These are phyloP conservation scores for Prosopis cineraria DNA, from an alignment of 306 rosid species.

Conservation along the genomic window DNA sequence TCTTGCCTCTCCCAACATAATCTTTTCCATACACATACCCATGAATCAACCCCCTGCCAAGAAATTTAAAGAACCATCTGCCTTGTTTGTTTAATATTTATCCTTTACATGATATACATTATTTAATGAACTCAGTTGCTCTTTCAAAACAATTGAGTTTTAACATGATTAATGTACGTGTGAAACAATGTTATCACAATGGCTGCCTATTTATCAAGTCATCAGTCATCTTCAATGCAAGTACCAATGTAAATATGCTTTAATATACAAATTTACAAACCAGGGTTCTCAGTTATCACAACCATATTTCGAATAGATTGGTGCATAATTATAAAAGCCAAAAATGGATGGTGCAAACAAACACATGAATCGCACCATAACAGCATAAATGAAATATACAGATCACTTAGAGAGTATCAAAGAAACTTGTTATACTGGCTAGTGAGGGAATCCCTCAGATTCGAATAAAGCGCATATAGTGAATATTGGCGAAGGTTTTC, in stretches of 20 bases:
- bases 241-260: not conserved
- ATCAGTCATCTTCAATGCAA: not conserved
- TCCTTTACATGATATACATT: not conserved
- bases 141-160: not conserved
- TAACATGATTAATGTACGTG: not conserved
- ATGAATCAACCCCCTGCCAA: no score
- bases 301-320: not conserved
- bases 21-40: no score
- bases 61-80: no score
- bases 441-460: conserved; percentile 57
- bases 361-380: not conserved
- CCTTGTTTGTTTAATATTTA: not conserved
- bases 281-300: not conserved
- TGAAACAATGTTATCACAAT: not conserved
- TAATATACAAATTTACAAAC: conserved; percentile 8
- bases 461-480: conserved; percentile 72
- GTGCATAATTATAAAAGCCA: not conserved
- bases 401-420: conserved; percentile 1
- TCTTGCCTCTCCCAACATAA: no score
- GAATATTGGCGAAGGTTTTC: conserved; percentile 89
- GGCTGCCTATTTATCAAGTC: not conserved
- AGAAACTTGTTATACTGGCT: conserved; percentile 33
- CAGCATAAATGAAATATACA: not conserved
- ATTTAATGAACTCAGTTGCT: not conserved
- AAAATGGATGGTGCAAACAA: not conserved